phyloP scores from a whole-genome alignment of 176 grass and related monocot genomes.

The Elymus sibiricus region DNA sequence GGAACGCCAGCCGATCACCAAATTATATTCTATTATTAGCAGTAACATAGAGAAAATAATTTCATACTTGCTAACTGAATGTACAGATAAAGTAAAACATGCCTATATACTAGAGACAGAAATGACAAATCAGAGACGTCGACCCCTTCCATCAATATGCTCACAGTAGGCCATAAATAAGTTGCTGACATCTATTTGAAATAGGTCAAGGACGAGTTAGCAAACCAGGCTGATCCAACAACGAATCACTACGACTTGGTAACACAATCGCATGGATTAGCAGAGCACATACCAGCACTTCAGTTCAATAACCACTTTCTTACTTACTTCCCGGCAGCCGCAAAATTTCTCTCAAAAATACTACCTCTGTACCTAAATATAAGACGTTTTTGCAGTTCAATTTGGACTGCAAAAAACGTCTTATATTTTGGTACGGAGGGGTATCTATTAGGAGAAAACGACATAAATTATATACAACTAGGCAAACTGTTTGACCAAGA shows the following conservation, averaged over 20 bases:
- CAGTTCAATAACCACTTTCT: neutral
- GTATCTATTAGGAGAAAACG: neutral
- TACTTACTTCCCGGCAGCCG: too few species aligned
- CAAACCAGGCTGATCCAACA: too few species aligned
- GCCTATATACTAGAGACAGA: neutral
- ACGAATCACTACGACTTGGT: too few species aligned
- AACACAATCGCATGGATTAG: neutral
- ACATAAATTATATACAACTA: neutral
- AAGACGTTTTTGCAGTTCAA: too few species aligned
- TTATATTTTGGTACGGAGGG: too few species aligned
- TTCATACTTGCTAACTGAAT: neutral
- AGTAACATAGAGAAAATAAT: neutral
- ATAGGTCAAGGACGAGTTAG: too few species aligned
- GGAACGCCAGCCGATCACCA: neutral
- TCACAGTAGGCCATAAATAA: too few species aligned
- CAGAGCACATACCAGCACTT: neutral
- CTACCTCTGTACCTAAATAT: too few species aligned
- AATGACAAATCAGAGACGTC: neutral
- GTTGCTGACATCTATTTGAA: too few species aligned
- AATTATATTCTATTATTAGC: neutral
- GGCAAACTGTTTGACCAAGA: neutral
- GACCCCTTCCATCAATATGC: too few species aligned
- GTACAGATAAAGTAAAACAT: neutral
- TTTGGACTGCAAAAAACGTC: too few species aligned
- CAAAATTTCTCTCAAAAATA: too few species aligned